A percentile compares a stretch with the other conserved stretches of the same genome.
Evolutionary conservation across 257 asterid genomes (phyloP).

Genomic region (Forsythia viridissima): DNA sequence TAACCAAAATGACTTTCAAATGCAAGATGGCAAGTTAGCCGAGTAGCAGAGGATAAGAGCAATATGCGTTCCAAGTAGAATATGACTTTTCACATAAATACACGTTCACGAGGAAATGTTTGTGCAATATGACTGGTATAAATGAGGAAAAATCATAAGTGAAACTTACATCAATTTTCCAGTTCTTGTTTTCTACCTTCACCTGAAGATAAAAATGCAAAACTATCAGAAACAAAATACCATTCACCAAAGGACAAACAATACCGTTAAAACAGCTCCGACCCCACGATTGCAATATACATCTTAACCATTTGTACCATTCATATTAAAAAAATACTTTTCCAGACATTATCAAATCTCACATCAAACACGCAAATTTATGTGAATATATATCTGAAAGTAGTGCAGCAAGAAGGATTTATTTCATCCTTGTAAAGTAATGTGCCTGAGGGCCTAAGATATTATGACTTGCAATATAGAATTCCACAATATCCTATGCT

Average conservation of each 20-base stretch:
- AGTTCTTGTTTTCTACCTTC: constrained; percentile 85
- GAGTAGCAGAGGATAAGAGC: background rate
- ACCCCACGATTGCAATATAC: background rate
- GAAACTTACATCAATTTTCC: constrained; percentile 92
- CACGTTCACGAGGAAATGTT: background rate
- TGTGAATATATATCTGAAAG: background rate
- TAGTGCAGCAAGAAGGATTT: background rate
- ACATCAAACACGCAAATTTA: background rate
- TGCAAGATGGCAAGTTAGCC: background rate
- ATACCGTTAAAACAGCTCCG: constrained; percentile 10
- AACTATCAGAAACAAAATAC: constrained; percentile 13
- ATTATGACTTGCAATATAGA: background rate
- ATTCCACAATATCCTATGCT: background rate
- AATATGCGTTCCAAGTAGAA: background rate
- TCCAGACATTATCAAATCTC: constrained; percentile 4
- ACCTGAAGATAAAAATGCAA: constrained; percentile 59
- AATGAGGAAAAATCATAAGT: background rate
- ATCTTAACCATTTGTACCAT: background rate
- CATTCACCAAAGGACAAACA: constrained; percentile 5
- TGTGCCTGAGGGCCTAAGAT: background rate
- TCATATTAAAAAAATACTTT: background rate
- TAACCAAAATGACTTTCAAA: background rate
- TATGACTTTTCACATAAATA: background rate
- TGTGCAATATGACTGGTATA: background rate
- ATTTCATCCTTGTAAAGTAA: background rate